phyloP scores from a whole-genome alignment of 1,139 yeast species.

The Magnusiomyces sp. region DNA sequence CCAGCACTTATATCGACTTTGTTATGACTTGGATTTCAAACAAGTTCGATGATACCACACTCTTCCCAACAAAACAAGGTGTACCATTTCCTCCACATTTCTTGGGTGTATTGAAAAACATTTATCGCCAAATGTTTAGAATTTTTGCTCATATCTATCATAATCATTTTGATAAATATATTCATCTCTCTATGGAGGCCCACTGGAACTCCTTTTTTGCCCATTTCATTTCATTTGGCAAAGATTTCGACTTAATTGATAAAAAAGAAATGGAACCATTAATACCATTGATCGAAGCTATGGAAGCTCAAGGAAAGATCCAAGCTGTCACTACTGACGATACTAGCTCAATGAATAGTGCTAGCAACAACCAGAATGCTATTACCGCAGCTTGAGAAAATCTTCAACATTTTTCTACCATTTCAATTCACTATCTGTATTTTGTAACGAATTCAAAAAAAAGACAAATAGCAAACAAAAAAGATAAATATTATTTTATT shows the following conservation, averaged over 20 bases:
- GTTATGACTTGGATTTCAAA: slow-evolving; percentile 86
- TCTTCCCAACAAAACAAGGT: slow-evolving; percentile 87
- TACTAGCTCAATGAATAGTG: neutral
- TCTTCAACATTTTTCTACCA: neutral
- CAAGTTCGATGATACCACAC: slow-evolving; percentile 78
- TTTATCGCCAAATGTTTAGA: slow-evolving; percentile 85
- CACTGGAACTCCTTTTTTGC: slow-evolving; percentile 98
- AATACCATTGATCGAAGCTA: slow-evolving; percentile 61
- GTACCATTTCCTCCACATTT: slow-evolving; percentile 88
- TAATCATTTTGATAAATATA: slow-evolving; percentile 85
- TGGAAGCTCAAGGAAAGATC: slow-evolving; percentile 83
- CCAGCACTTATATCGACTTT: slow-evolving; percentile 84
- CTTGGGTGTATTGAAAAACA: slow-evolving; percentile 72
- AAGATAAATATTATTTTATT: no score
- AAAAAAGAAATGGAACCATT: slow-evolving; percentile 73
- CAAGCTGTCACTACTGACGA: neutral
- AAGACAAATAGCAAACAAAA: no score
- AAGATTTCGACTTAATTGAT: slow-evolving; percentile 77
- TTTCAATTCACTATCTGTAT: neutral
- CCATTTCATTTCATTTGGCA: slow-evolving; percentile 82
- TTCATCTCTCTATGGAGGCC: slow-evolving; percentile 86
- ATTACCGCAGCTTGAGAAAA: no score
- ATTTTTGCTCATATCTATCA: slow-evolving; percentile 95
- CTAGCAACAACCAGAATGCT: no score
- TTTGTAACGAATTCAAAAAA: neutral